Percentiles rank a stretch among this genome's conserved stretches.
phyloP scores from a whole-genome alignment of 495 filamentous ascomycete genomes.

The Neurospora sp. region DNA sequence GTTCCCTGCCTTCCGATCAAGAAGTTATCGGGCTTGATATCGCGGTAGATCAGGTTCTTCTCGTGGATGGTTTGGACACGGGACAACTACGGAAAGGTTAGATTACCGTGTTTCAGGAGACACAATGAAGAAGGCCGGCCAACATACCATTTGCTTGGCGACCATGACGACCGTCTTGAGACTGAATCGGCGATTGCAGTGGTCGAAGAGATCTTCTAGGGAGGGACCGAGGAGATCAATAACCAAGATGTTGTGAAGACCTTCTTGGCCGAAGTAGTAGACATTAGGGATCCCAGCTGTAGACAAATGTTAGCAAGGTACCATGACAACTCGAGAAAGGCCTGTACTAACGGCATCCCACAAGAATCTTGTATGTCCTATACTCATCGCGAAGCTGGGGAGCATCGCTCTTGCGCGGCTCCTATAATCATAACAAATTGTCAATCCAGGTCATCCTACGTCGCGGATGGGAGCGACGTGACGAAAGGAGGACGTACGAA shows the following conservation, averaged over 20 bases:
- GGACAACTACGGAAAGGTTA: conserved; percentile 50
- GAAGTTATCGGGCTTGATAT: conserved; percentile 99
- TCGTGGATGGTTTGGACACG: conserved; percentile 99
- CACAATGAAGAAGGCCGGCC: neutral
- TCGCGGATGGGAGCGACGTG: neutral
- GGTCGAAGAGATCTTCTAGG: conserved; percentile 95
- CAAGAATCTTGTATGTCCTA: conserved; percentile 97
- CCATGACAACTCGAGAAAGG: neutral
- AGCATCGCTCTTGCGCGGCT: conserved; percentile 97
- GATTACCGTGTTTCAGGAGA: neutral
- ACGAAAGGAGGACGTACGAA: conserved; percentile 57
- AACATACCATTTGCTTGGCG: conserved; percentile 92
- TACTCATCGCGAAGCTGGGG: conserved; percentile 98
- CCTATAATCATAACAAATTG: conserved; percentile 38
- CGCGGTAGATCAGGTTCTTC: conserved; percentile 98
- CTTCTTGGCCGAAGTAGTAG: conserved; percentile 99
- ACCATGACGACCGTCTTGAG: conserved; percentile 99
- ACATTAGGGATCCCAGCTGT: conserved; percentile 97
- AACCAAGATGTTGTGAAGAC: conserved; percentile 97
- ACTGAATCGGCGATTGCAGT: conserved; percentile 89
- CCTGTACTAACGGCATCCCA: conserved; percentile 85
- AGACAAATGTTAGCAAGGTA: conserved; percentile 11
- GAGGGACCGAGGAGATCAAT: conserved; percentile 96
- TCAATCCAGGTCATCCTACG: neutral
- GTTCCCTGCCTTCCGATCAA: conserved; percentile 88